Conservation (phyloP, 2,329 filamentous ascomycete genomes). For the Fusarium nygamai region DNA sequence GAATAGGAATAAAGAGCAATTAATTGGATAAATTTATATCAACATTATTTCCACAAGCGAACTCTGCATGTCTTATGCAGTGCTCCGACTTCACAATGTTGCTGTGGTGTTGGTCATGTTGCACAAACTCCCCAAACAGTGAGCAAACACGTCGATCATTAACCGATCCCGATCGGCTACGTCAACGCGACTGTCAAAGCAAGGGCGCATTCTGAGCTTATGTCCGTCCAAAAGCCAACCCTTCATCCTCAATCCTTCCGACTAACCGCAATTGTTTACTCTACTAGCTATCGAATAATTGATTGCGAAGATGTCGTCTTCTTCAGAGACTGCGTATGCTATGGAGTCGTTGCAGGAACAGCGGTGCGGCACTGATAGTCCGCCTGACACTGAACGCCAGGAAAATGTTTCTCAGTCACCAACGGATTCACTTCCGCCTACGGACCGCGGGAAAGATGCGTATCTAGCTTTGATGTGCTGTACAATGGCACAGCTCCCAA, state of each 20-base stretch:
- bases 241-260: neutral
- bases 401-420: neutral
- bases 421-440: conserved; percentile 34
- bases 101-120: neutral
- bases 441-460: conserved; percentile 43
- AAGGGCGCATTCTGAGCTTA: conserved; percentile 2
- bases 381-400: neutral
- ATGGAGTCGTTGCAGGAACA: neutral
- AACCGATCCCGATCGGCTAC: neutral
- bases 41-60: neutral
- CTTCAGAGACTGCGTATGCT: neutral
- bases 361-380: neutral
- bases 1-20: neutral
- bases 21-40: accelerated
- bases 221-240: neutral
- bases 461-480: conserved; percentile 46
- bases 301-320: neutral
- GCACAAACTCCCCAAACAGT: neutral
- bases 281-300: too few relatives aligned
- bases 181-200: conserved; percentile 11
- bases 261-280: neutral
- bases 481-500: conserved; percentile 45
- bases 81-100: neutral
- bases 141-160: neutral
- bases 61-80: accelerated